Evolutionary conservation across 306 rosid genomes (phyloP), one percentile per base, ranked within the genome.

Genomic region (Corylus americana): DNA sequence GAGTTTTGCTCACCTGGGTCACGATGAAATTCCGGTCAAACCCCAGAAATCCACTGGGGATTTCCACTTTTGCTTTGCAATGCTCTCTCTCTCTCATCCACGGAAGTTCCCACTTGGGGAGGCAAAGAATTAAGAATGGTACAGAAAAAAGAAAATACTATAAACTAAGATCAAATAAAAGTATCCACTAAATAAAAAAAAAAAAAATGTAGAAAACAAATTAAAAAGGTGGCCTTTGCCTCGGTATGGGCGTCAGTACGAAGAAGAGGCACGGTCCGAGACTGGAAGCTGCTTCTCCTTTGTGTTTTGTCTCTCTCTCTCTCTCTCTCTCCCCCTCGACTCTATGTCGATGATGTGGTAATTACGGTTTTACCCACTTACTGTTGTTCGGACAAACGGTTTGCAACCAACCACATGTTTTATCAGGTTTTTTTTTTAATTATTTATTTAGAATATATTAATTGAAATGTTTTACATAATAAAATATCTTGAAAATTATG

Each of bases 71-170:
- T 74, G 55, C 83, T 66, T 64, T 55, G 71, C 82, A 69, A 71
- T 55, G 4, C 48, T 35, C 73, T 44, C 75, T 48, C 35, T 31
- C 35, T 31, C 35, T 31, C 49, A 49, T 53, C 78, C 59, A 47
- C 49, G 14, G 75, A 17, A 77, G 78, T 76, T 47, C 74, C 85
- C 87, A 74, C 79, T 71, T 66, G 72, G 61, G 77, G 77, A 80
- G 84, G 88, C 84, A 87, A 78, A 76, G 82, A 79, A 81, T 82
- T 47, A 78, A 79, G 82, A 79, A 81, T 82, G 47, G 61, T 72
- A 42, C 45, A 42, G 45, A 37, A 51, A 58, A 45, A 71, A n/a
- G 0, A 11, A 13, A 27, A 74, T 16, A 14, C 7, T 2, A 35
- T 18, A 55, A 20, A 48, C 20, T n/a, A 18, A 50, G 62, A 25